Base-by-base conservation (phyloP, 257 asterid species). In the Rubia yunnanensis region DNA sequence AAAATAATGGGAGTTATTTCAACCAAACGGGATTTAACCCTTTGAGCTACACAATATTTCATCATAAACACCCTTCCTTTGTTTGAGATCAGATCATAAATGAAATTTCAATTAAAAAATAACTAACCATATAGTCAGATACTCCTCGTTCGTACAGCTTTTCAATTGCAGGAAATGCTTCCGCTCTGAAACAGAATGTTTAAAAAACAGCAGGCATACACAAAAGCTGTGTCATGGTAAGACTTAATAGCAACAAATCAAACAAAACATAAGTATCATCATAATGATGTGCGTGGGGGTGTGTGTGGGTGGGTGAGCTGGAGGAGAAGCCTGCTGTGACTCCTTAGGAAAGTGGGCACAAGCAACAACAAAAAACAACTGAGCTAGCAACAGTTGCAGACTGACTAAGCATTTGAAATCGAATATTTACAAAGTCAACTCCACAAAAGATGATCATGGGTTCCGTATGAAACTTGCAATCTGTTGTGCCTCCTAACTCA, bases 61-160 rank as follows among this genome's bases (percentile, higher is more conserved):
- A 44, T 27, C 52, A 63, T 10, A 63, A 6, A 23, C 35, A 23
- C 35, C 24, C 55, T 24, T 38, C 56, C 2, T 13, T 24, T 15
- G 67, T 26, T 30, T 58, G 39, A 28, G 24, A 58, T 58, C 41
- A 14, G n/a, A 58, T 28, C 26, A 17, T 28, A 6, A 31, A 38
- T 14, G 23, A 1, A 38, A 53, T 10, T 31, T 49, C 32, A 39
- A 70, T 24, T 8, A 34, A 44, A 52, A 53, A 31, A 56, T 13
- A 35, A 66, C 86, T 17, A 67, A 94, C 99, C 95, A 88, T 83
- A 75, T 94, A 94, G 79, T 94, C 99, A 71, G 95, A 82, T 48
- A 94, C 79, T 56, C 96, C 99, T 72, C 81, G 84, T 76, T 94
- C 98, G 49, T 81, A 94, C 71, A 90, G 79, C 81, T 84, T 83